Conservation (phyloP, 441 rosid genomes). For the Daphne laureola region DNA sequence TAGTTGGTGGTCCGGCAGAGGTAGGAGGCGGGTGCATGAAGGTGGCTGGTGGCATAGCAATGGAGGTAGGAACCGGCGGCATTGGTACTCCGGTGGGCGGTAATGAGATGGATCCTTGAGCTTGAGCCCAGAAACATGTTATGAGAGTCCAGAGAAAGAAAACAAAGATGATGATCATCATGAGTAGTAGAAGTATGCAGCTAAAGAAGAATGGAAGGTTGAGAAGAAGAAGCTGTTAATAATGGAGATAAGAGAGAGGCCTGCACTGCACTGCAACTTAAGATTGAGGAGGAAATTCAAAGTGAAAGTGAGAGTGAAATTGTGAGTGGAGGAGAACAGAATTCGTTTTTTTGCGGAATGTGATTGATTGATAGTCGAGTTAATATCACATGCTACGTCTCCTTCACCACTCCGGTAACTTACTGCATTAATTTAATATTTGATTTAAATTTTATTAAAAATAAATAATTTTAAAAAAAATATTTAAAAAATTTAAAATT, state of each 20-base stretch:
- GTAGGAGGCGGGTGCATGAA: conserved; percentile 7
- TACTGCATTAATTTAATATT: too few relatives aligned
- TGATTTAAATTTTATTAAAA: too few relatives aligned
- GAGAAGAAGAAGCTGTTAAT: not conserved
- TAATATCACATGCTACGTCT: too few relatives aligned
- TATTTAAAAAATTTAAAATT: too few relatives aligned
- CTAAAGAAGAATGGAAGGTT: not conserved
- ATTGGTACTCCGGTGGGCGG: conserved; percentile 9
- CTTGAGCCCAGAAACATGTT: conserved; percentile 17
- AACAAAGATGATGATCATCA: not conserved
- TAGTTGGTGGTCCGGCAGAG: not conserved
- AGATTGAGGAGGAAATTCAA: too few relatives aligned
- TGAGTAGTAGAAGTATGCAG: too few relatives aligned
- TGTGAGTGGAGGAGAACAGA: too few relatives aligned
- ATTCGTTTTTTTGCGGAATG: too few relatives aligned
- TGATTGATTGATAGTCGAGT: too few relatives aligned
- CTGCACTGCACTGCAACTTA: not conserved
- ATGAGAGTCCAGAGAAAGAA: not conserved
- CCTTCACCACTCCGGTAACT: too few relatives aligned
- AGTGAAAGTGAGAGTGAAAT: too few relatives aligned
- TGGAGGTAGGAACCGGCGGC: conserved; percentile 14
- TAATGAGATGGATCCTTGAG: conserved; percentile 23
- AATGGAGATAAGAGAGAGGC: not conserved
- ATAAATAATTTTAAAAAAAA: too few relatives aligned
- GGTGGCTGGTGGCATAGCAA: not conserved